A percentile compares a stretch with the other conserved stretches of the same genome.
Conservation (phyloP, 2,329 filamentous ascomycete species). For the Fusarium heterosporum region DNA sequence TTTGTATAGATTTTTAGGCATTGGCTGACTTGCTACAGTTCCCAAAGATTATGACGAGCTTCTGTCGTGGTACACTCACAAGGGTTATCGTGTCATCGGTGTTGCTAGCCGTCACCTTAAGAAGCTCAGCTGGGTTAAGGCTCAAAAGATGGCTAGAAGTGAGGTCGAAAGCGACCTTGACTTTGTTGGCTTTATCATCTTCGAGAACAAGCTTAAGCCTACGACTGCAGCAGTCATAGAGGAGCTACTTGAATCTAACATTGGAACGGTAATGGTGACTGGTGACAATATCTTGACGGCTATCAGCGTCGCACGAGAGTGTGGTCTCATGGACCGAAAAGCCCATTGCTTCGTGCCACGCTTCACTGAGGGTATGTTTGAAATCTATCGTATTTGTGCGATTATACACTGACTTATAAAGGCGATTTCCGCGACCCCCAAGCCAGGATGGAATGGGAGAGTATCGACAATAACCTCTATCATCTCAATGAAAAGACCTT, state of each 20-base stretch:
- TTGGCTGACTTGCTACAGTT: constrained; percentile 60
- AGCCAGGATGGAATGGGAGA: constrained; percentile 87
- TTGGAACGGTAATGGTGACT: constrained; percentile 94
- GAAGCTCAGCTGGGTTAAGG: constrained; percentile 92
- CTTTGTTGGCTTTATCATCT: constrained; percentile 96
- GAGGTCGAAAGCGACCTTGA: constrained; percentile 87
- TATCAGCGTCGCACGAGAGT: constrained; percentile 94
- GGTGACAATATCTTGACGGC: constrained; percentile 98
- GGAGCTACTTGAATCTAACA: constrained; percentile 84
- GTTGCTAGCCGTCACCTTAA: constrained; percentile 90
- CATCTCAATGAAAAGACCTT: constrained; percentile 83
- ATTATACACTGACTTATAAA: constrained; percentile 47
- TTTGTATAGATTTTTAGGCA: too few species aligned
- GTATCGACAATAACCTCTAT: constrained; percentile 86
- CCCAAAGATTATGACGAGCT: constrained; percentile 91
- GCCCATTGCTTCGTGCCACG: constrained; percentile 94
- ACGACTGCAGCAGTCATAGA: constrained; percentile 83
- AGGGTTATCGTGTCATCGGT: constrained; percentile 95
- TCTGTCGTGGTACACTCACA: constrained; percentile 90
- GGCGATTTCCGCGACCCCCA: constrained; percentile 79
- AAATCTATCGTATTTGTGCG: neutral
- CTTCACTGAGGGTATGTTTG: constrained; percentile 75
- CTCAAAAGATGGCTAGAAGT: constrained; percentile 89
- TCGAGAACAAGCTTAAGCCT: constrained; percentile 97
- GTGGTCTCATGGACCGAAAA: constrained; percentile 80